Conservation (phyloP, 116 monocot genomes). For the Posidonia oceanica region DNA sequence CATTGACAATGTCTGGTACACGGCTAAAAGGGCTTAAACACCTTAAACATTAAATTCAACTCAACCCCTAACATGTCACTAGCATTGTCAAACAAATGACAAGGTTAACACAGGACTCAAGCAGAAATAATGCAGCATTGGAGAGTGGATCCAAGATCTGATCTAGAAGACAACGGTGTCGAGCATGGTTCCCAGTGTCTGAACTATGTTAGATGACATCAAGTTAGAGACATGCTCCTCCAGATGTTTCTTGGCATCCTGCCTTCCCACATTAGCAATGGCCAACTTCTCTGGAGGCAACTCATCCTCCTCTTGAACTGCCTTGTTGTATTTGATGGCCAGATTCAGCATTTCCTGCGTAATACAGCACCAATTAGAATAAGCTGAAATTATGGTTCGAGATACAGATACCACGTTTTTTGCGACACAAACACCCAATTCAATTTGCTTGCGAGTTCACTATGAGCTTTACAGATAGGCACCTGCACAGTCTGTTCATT, state of each 20-base stretch:
- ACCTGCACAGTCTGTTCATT: conserved; percentile 95
- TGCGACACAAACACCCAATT: too few relatives aligned
- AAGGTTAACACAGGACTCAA: too few relatives aligned
- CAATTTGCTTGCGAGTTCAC: too few relatives aligned
- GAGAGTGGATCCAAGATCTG: too few relatives aligned
- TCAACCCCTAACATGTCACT: too few relatives aligned
- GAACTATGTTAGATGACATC: conserved; percentile 93
- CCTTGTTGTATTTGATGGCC: conserved; percentile 89
- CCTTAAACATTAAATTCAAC: too few relatives aligned
- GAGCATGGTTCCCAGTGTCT: conserved; percentile 85
- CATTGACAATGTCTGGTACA: too few relatives aligned
- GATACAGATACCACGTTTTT: too few relatives aligned
- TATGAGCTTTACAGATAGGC: not conserved
- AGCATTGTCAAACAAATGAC: too few relatives aligned
- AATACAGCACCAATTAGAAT: not conserved
- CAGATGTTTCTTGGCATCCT: conserved; percentile 91
- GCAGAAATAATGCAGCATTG: too few relatives aligned
- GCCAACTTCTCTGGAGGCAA: conserved; percentile 91
- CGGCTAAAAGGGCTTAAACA: too few relatives aligned
- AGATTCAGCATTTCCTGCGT: conserved; percentile 79
- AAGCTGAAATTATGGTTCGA: not conserved
- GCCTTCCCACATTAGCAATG: conserved; percentile 81
- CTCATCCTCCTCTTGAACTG: conserved; percentile 89
- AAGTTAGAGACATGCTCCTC: conserved; percentile 87
- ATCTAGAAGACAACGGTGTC: conserved; percentile 78